These are phyloP conservation scores for Neoscytalidium dimidiatum DNA, from an alignment of 2,329 filamentous ascomycete genomes.

Conservation along the genomic window DNA sequence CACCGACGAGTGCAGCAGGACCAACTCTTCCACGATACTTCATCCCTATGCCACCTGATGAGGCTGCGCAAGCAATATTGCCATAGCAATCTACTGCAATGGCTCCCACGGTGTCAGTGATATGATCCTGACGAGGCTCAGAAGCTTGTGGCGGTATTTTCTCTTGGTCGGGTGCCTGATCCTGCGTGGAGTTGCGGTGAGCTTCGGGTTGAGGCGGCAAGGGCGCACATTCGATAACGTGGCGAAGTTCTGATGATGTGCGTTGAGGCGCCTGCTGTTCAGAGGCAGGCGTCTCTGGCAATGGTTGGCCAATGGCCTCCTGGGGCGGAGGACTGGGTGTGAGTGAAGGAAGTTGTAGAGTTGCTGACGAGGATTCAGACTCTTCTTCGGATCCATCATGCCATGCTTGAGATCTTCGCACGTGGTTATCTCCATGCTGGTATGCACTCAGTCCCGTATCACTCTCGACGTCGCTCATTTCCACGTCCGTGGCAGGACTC, in stretches of 20 bases:
- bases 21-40: constrained; percentile 91
- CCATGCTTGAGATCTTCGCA: constrained; percentile 24
- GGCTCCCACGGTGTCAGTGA: constrained; percentile 94
- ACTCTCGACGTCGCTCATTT: constrained; percentile 28
- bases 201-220: background rate
- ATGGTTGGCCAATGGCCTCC: constrained; percentile 6
- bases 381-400: constrained; percentile 40
- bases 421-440: background rate
- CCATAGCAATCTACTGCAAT: constrained; percentile 87
- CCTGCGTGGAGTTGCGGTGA: background rate
- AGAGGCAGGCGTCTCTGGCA: background rate
- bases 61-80: constrained; percentile 90
- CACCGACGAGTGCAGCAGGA: constrained; percentile 87
- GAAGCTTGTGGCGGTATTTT: background rate
- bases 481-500: background rate
- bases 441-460: background rate
- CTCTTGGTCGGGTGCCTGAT: background rate
- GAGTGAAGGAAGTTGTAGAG: constrained; percentile 27
- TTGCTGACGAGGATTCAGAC: constrained; percentile 29
- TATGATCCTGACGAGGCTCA: constrained; percentile 55
- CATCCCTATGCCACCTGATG: constrained; percentile 97
- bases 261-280: background rate
- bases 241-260: constrained; percentile 8
- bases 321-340: constrained; percentile 26
- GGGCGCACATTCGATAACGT: constrained; percentile 6